phyloP scores from a whole-genome alignment of 129 eudicot genomes.

The Chrysanthemum makinoi region DNA sequence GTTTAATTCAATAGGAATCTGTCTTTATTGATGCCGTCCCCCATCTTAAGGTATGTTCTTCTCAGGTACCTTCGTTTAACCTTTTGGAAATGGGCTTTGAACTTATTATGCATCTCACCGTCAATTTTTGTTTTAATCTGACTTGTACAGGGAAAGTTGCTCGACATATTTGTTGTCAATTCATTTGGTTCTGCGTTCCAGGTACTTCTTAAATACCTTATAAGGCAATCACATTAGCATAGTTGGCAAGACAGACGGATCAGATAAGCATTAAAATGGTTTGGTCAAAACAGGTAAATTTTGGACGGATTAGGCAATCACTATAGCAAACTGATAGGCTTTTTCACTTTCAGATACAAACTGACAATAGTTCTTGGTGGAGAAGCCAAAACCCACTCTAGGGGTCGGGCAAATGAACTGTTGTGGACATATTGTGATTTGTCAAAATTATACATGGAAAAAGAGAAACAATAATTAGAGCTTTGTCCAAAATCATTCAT shows the following conservation, averaged over 20 bases:
- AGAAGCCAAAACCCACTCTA: background rate
- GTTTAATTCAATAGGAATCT: slow-evolving; percentile 56
- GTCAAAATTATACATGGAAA: background rate
- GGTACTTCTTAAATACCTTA: slow-evolving; percentile 39
- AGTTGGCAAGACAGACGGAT: background rate
- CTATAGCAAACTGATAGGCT: background rate
- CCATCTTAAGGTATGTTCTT: slow-evolving; percentile 59
- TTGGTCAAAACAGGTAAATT: too few relatives aligned
- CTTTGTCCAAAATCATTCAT: slow-evolving; percentile 7
- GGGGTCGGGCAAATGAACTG: background rate
- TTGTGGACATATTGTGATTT: too few relatives aligned
- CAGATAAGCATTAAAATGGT: too few relatives aligned
- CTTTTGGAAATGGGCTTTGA: background rate
- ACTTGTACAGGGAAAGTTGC: slow-evolving; percentile 69
- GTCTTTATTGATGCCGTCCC: slow-evolving; percentile 68
- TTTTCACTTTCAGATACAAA: background rate
- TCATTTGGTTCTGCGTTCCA: slow-evolving; percentile 94
- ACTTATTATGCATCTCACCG: slow-evolving; percentile 4
- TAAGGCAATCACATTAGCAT: background rate
- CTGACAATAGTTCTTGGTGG: background rate
- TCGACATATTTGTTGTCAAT: slow-evolving; percentile 95
- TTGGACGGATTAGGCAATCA: background rate
- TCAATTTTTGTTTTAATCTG: background rate
- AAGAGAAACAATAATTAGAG: background rate
- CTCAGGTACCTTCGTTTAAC: background rate